Evolutionary conservation across 2,329 filamentous ascomycete species (phyloP), one percentile per base, ranked within the genome.

Genomic region (Sarocladium kiliense): DNA sequence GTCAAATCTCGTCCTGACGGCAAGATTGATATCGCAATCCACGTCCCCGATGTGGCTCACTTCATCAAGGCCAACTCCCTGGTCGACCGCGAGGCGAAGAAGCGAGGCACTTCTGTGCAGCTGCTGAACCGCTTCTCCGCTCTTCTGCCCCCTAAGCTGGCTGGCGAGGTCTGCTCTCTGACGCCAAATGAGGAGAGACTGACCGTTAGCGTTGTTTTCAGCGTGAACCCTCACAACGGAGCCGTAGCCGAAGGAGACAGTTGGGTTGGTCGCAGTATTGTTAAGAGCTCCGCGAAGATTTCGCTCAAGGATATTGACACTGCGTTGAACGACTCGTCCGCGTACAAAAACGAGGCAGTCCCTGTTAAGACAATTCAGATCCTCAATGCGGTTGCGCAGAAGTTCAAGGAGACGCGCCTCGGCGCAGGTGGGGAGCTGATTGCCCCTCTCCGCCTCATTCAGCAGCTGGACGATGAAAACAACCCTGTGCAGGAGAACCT

Each of bases 391-490:
- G 84, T 97, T 60, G 85, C 91, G 4, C 88, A 91, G 66, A 96
- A 94, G 71, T 95, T 97, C 80, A 88, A 91, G 42, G 90, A 97
- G 73, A 79, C 84, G 51, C 88, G 94, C 57, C 88, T 97, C 57
- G 89, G 88, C 56, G 87, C 91, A 54, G 87, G 88, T 34, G 85
- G 85, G 42, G 84, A 88, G 60, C 85, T 88, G 12, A 89, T 96
- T 63, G 88, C 92, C 32, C 87, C 93, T 39, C 82, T 99, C 54
- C 88, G 94, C 56, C 81, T 99, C 47, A 78, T 97, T 58, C 91
- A 96, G 72, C 92, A 96, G 73, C 81, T 97, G 39, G 94, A 99
- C 63, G 94, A 99, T 63, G 94, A 99, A 78, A 97, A 97, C 70
- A 91, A 97, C 54, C 94, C 93, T 2, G 92, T 97, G 39, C 91